These are phyloP conservation scores for Eudorina sp. DNA, from an alignment of 139 green algal genomes.

Conservation along the genomic window DNA sequence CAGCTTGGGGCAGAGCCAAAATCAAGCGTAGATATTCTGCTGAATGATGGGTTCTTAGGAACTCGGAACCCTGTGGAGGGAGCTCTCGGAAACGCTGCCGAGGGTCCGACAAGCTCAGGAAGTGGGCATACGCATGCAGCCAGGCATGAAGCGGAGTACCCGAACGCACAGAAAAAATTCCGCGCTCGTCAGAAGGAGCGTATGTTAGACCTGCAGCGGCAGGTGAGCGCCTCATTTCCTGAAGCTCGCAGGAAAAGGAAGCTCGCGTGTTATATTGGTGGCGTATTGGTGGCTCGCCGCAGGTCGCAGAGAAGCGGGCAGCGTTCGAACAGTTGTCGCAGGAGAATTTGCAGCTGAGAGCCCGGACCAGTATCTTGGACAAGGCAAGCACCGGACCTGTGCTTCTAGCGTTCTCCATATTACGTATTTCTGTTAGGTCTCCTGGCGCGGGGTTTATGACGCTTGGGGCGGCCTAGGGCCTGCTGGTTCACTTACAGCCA, in stretches of 20 bases:
- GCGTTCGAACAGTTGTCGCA: neutral
- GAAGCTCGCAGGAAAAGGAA: neutral
- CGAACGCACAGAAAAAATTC: constrained; percentile 35
- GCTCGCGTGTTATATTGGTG: neutral
- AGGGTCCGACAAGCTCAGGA: constrained; percentile 10
- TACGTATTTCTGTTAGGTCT: neutral
- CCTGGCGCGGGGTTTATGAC: neutral
- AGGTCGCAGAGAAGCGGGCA: constrained; percentile 32
- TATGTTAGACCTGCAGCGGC: neutral
- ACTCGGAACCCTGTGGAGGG: neutral
- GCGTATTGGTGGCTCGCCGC: neutral
- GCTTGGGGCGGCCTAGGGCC: too few species aligned
- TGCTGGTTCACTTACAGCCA: too few species aligned
- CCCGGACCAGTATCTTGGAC: neutral
- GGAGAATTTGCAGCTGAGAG: constrained; percentile 8
- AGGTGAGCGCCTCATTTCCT: neutral
- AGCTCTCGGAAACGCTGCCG: neutral
- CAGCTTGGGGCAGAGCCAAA: neutral
- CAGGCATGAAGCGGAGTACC: neutral
- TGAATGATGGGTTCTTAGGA: neutral
- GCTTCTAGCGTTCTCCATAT: too few species aligned
- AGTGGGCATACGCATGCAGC: neutral
- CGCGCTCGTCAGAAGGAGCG: constrained; percentile 38
- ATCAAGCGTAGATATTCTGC: neutral
- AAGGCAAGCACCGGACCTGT: too few species aligned